A percentile compares a stretch with the other conserved stretches of the same genome.
Conservation (phyloP, 2,329 filamentous ascomycete species). For the Macrophomina tecta region DNA sequence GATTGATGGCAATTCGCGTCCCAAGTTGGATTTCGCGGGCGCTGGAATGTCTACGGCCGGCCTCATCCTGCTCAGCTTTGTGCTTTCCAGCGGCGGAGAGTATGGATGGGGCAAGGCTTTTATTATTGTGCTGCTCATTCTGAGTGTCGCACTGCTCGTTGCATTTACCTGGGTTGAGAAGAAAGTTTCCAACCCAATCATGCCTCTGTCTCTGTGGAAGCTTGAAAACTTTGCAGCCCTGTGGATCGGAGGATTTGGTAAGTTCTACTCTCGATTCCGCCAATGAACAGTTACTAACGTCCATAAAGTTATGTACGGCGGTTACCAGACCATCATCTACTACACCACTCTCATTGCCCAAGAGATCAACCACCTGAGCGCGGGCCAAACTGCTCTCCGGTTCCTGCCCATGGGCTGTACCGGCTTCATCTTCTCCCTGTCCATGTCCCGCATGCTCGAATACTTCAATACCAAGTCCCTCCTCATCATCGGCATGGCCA, state of each 20-base stretch:
- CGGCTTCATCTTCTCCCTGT: constrained; percentile 41
- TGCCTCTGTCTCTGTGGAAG: constrained; percentile 55
- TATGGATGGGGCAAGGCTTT: constrained; percentile 55
- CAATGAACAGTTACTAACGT: background rate
- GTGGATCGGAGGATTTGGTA: constrained; percentile 52
- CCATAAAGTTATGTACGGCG: constrained; percentile 45
- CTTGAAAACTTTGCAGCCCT: constrained; percentile 54
- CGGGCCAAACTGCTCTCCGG: constrained; percentile 48
- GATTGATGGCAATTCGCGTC: constrained; percentile 40
- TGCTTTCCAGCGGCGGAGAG: constrained; percentile 53
- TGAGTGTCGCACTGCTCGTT: constrained; percentile 47
- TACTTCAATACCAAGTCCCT: constrained; percentile 47
- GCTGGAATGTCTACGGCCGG: constrained; percentile 51
- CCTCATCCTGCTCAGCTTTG: constrained; percentile 53
- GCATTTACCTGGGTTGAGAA: constrained; percentile 51
- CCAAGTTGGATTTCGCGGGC: constrained; percentile 50
- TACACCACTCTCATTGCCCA: constrained; percentile 52
- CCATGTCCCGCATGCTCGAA: constrained; percentile 38
- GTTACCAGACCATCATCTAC: constrained; percentile 52
- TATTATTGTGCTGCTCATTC: constrained; percentile 50
- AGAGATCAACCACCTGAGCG: constrained; percentile 47
- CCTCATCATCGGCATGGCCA: constrained; percentile 43
- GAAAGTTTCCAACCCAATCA: constrained; percentile 53
- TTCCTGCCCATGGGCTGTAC: constrained; percentile 51
- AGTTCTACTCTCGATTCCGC: constrained; percentile 29